Base-by-base conservation (phyloP, 2,329 filamentous ascomycete species). In the Bertia moriformis region DNA sequence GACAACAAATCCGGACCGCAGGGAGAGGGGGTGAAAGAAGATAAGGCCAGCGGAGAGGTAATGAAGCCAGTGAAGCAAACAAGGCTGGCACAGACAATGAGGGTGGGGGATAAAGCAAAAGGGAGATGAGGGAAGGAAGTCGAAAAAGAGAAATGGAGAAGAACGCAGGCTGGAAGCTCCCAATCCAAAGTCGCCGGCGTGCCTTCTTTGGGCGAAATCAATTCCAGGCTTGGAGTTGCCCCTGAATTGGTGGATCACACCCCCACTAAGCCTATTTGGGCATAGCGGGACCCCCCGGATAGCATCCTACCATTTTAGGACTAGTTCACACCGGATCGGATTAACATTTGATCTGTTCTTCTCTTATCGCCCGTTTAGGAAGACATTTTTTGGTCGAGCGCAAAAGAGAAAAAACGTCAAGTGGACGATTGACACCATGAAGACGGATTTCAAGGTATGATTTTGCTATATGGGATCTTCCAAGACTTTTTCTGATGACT, bases 361-460 rank as follows among this genome's bases (percentile, higher is more conserved):
- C 24, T 29, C 24, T 29, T 29, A 29, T 29, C 24, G 24, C 24
- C 24, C 24, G 24, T 29, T 29, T 29, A 29, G 24, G 24, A 29
- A 29, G 24, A 29, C n/a, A n/a, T 10, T 29, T 29, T 29, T 29
- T 29, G n/a, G n/a, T n/a, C n/a, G n/a, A n/a, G n/a, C n/a, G n/a
- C n/a, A n/a, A n/a, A n/a, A n/a, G n/a, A n/a, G n/a, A n/a, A n/a
- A n/a, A n/a, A n/a, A n/a, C n/a, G n/a, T n/a, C n/a, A n/a, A n/a
- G n/a, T n/a, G n/a, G n/a, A n/a, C n/a, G n/a, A n/a, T 7, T 7
- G 22, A 27, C 7, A 77, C 61, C 58, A 98, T 98, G 91, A 98
- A 96, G 83, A 96, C 88, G 49, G 89, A 96, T 64, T 98, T 95
- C 62, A 93, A 91, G 78, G 89, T 93, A 63, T 7, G 32, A 43